Evolutionary conservation across 768 basidiomycete species (phyloP).

Genomic region (Lactarius sanguifluus): DNA sequence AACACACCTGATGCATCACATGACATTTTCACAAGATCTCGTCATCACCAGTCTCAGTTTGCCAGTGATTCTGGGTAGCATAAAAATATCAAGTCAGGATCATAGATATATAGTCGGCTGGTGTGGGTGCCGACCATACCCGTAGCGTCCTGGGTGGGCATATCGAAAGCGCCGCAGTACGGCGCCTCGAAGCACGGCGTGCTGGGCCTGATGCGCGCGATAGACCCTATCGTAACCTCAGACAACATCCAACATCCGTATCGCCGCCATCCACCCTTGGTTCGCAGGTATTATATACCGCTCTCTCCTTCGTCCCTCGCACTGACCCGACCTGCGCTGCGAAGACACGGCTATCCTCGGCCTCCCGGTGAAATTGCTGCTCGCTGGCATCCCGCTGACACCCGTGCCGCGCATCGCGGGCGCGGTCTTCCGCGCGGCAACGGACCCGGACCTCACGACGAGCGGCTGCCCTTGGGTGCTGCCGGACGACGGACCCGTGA

Average conservation of each 20-base stretch:
- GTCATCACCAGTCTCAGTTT: too few species aligned
- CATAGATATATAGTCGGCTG: too few species aligned
- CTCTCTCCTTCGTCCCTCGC: background rate
- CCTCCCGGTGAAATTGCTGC: constrained; percentile 20
- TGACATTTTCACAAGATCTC: too few species aligned
- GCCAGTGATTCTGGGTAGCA: too few species aligned
- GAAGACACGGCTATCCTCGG: constrained; percentile 33
- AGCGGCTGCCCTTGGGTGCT: constrained; percentile 35
- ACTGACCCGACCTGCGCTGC: background rate
- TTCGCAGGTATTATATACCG: constrained; percentile 34
- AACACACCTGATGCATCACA: too few species aligned
- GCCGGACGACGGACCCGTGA: constrained; percentile 35
- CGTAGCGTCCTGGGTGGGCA: constrained; percentile 33
- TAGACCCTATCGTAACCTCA: constrained; percentile 24
- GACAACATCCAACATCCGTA: constrained; percentile 32
- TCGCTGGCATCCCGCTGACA: constrained; percentile 36
- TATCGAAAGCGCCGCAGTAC: constrained; percentile 33
- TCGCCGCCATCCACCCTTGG: constrained; percentile 36
- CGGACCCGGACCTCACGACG: constrained; percentile 32
- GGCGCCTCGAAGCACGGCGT: constrained; percentile 37
- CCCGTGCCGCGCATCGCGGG: constrained; percentile 37
- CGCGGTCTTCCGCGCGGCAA: constrained; percentile 36
- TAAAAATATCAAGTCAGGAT: too few species aligned
- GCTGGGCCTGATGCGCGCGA: constrained; percentile 35
- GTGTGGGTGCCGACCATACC: background rate